Evolutionary conservation across 164 flowering plant species (phyloP), one percentile per base, ranked within the genome.

Genomic region (Paratinospora sagittata): DNA sequence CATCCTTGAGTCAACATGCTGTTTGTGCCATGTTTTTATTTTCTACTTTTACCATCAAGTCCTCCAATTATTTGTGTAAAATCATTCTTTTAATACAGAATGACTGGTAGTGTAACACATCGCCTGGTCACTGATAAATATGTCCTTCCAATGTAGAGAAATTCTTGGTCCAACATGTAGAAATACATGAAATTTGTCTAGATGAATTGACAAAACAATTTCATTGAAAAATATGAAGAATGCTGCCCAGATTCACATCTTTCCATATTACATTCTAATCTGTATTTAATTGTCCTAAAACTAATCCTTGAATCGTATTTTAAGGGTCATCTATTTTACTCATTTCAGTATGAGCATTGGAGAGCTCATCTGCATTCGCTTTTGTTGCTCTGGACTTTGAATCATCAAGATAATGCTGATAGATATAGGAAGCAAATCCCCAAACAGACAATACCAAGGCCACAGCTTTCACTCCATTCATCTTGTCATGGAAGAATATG

Each of bases 401-500:
- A 33, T 52, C 73, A 27, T 79, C 82, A 45, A 74, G 60, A 36
- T 74, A 66, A 45, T 77, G 73, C 71, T 80, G 78, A 66, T 72
- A 74, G 10, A 74, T 65, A 21, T 80, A 74, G 23, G 80, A 80
- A 36, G 52, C 49, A 55, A 77, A 77, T 0, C 79, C 82, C 79
- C 79, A 79, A 16, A 76, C 2, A 19, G 75, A 72, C 77, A 79
- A 61, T 63, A 79, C 62, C 79, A 76, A 13, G 8, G 81, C 72
- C 66, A 73, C 68, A 10, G 67, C 73, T 67, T 76, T 79, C 72
- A 76, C 73, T 11, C 74, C 81, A 67, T 73, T 76, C 75, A 77
- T 74, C 74, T 61, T 72, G 52, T 79, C 83, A 30, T 75, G 70
- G 68, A 78, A 80, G 49, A 80, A 49, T 27, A 80, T 49, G 52